These are phyloP conservation scores for Rhynchospora tenuis DNA, from an alignment of 176 grass and related monocot genomes.

Conservation along the genomic window DNA sequence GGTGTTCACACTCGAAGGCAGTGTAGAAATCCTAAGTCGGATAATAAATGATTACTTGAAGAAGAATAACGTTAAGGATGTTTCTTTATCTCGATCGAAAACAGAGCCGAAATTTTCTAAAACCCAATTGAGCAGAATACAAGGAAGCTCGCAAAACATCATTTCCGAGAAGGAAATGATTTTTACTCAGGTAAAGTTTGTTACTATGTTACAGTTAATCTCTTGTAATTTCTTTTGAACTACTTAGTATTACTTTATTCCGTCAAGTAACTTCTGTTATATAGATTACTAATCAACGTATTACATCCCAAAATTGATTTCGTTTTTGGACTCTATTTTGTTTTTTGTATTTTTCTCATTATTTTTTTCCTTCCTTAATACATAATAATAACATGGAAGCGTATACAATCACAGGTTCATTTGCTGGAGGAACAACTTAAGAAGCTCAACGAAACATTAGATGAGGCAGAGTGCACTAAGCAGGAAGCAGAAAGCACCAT, in stretches of 20 bases:
- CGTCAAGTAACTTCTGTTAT: not conserved
- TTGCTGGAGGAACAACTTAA: conserved; percentile 5
- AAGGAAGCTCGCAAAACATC: conserved; percentile 11
- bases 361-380: not conserved
- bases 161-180: conserved; percentile 18
- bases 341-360: not conserved
- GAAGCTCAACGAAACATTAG: conserved; percentile 10
- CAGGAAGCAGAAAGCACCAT: not conserved
- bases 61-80: not conserved
- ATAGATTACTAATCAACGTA: not conserved
- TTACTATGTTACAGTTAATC: not conserved
- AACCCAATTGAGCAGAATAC: not conserved
- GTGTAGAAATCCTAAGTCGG: not conserved
- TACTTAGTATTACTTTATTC: not conserved
- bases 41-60: conserved; percentile 3
- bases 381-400: not conserved
- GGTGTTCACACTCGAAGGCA: not conserved
- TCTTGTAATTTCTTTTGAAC: not conserved
- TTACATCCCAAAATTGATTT: not conserved
- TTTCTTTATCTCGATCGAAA: not conserved
- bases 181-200: conserved; percentile 25
- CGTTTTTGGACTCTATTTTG: not conserved
- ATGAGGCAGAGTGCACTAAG: not conserved
- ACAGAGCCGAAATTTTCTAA: not conserved
- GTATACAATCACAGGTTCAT: not conserved